Evolutionary conservation across 2,329 filamentous ascomycete species (phyloP), one percentile per base, ranked within the genome.

Genomic region (Xylaria sp.): DNA sequence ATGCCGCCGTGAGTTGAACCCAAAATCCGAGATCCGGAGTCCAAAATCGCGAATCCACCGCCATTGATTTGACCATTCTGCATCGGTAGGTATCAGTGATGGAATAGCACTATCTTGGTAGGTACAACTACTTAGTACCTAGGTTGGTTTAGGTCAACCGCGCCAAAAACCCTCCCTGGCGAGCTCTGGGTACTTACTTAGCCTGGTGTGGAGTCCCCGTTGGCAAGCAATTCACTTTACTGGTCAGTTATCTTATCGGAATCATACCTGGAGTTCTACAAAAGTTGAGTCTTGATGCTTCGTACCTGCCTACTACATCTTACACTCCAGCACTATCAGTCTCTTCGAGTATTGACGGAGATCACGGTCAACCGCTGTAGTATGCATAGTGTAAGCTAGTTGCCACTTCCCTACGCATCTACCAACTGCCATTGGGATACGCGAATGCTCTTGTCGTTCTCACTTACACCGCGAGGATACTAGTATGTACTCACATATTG

Each of bases 81-180:
- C 64, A 68, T 63, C 61, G 65, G 63, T 64, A 68, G 65, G 63
- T 64, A 68, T 61, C 56, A 37, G 66, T 52, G 65, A 56, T 39
- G 59, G 41, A 20, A 44, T 46, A 32, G 46, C 56, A 58, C 20
- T n/a, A 58, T n/a, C 55, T 44, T 10, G 28, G 28, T 28, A 28
- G 5, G 28, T 28, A 28, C 28, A 28, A 28, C n/a, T n/a, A n/a
- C n/a, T n/a, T n/a, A 25, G 2, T 28, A 28, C 28, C 28, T 28
- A 28, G 3, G 28, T 28, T 28, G 28, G 28, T 28, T 28, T 28
- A 28, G 28, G 28, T 28, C 28, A 28, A 6, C 28, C 28, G 28
- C 5, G 28, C 28, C 28, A 28, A 28, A 28, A 28, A 28, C 25
- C 25, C 4, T 28, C 25, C 25, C 25, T 2, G 25, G 25, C 25